Base-by-base conservation (phyloP, 345 rosid genomes). In the Bruguiera gymnorhiza region DNA sequence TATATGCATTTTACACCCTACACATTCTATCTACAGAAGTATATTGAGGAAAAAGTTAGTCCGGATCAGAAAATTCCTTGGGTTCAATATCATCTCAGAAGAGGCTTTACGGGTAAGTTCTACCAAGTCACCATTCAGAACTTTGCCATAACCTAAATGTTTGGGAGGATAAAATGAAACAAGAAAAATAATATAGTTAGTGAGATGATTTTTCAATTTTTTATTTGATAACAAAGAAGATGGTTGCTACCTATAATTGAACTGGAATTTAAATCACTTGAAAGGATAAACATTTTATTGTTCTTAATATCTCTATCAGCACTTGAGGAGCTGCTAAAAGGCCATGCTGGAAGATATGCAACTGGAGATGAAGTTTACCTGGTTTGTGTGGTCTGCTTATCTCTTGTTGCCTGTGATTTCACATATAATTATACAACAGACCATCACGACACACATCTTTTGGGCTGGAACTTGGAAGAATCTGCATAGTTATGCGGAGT, bases 321-420 rank as follows among this genome's bases (percentile, higher is more conserved):
- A 13, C 88, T 91, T 13, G 94, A 89, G 85, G 79, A 81, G 80
- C 83, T 91, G 46, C 77, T 93, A 62, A 83, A 76, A 69, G 84
- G 66, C 68, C 83, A 66, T 46, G 78, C 94, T 70, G 90, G 98
- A 63, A 85, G 76, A 79, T 89, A 85, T 77, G 97, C 96, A 0
- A 88, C 86, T 31, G 94, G 92, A 60, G 89, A 88, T 73, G 87
- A 86, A 77, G 82, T 89, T 83, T 86, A 6, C 71, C 67, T 88
- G 97, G 97, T 86, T 70, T 66, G 76, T 67, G 50, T 67, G 65
- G 72, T 30, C 19, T 31, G 13, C 60, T 16, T 9, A 56, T 21
- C 60, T 27, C 26, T 56, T 24, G 4, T 56, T 21, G 26, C 16
- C 0, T 24, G 18, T 43, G 50, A 43, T 43, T 3, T 43, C 50